Conservation (phyloP, 192 early-diverging fungal genomes). For the Piromyces sp. region DNA sequence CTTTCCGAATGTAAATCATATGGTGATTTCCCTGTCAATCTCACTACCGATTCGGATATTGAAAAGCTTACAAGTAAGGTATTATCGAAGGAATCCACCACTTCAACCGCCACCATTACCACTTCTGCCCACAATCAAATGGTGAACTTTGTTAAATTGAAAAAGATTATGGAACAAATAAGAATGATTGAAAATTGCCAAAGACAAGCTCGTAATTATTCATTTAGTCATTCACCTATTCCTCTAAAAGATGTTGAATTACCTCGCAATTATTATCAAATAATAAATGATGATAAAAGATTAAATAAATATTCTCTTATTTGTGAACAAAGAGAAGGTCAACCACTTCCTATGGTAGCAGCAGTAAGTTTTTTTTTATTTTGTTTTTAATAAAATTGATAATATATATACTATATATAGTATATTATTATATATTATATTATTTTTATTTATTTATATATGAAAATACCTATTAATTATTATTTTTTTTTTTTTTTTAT, state of each 20-base stretch:
- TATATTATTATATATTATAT: too few species aligned
- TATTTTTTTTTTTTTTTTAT: too few species aligned
- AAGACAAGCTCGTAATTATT: not conserved
- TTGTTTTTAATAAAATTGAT: too few species aligned
- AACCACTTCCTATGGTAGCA: not conserved
- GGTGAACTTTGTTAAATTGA: not conserved
- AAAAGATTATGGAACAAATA: not conserved
- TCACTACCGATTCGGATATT: not conserved
- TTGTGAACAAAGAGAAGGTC: not conserved
- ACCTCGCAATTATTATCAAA: not conserved
- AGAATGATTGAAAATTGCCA: not conserved
- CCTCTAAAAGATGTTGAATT: not conserved
- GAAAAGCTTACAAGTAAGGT: not conserved
- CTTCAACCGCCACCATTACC: not conserved
- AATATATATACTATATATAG: too few species aligned
- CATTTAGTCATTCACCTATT: not conserved
- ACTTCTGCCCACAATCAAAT: not conserved
- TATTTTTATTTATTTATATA: too few species aligned
- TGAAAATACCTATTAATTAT: too few species aligned
- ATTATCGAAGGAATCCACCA: not conserved
- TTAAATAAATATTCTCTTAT: not conserved
- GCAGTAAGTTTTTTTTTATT: not conserved
- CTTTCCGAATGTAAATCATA: not conserved
- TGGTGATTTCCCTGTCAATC: not conserved
- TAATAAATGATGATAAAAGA: not conserved